Conservation (phyloP, 73 alveolate species). For the Paramecium pentaurelia region DNA sequence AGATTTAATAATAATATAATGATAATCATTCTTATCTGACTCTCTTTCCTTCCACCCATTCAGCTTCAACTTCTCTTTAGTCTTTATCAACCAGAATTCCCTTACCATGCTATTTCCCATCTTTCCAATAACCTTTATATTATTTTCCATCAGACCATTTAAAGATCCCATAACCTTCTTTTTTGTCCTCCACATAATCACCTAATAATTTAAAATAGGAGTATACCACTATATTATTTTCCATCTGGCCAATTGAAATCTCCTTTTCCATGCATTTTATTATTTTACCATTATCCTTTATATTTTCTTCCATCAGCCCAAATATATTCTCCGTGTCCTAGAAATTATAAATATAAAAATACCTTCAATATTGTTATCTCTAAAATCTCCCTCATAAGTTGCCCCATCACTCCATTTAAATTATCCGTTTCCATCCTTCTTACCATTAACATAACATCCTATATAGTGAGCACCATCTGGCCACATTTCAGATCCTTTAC, state of each 20-base stretch:
- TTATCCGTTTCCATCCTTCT: conserved; percentile 50
- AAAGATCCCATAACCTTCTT: conserved; percentile 20
- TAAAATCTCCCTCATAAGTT: conserved; percentile 79
- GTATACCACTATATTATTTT: conserved; percentile 35
- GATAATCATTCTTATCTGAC: background rate
- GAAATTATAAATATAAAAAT: background rate
- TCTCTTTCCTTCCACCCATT: conserved; percentile 77
- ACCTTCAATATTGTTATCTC: conserved; percentile 64
- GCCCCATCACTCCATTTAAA: conserved; percentile 72
- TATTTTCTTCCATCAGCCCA: conserved; percentile 66
- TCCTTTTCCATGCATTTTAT: conserved; percentile 63
- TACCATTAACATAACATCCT: conserved; percentile 39
- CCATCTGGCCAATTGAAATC: conserved; percentile 63
- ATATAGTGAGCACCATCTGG: conserved; percentile 52
- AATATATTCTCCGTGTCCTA: conserved; percentile 44
- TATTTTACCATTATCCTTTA: conserved; percentile 62
- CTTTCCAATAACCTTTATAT: conserved; percentile 3
- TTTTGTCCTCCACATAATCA: background rate
- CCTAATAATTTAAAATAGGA: background rate
- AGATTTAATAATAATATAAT: background rate
- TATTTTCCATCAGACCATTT: conserved; percentile 27
- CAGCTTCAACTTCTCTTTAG: conserved; percentile 65
- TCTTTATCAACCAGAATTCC: conserved; percentile 63
- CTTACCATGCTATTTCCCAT: conserved; percentile 69
- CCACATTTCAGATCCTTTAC: conserved; percentile 59